Evolutionary conservation across 2,329 filamentous ascomycete genomes (phyloP), one percentile per base, ranked within the genome.

Genomic region (Diaporthe sp.): DNA sequence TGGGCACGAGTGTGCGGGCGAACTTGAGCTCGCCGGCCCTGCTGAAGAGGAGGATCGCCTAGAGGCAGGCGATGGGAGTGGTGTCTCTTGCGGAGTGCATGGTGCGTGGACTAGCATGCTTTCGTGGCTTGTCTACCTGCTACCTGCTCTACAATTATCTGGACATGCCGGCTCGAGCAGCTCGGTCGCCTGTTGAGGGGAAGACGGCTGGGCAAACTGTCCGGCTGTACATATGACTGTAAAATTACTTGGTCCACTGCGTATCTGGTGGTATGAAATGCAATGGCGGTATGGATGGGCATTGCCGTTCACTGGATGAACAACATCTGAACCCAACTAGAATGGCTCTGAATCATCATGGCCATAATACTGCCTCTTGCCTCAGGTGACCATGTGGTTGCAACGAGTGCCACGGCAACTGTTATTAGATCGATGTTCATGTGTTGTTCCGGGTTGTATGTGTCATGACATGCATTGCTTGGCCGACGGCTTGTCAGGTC

Each of bases 1-100:
- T 92, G 78, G 95, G 91, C 76, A 95, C 96, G 47, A 89, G 91
- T 38, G 90, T 94, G 35, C 90, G 97, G 85, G 93, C 94, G 45
- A 98, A 98, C 81, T 78, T 92, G 79, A 84, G 78, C 45, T 84
- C 86, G 77, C 80, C 82, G 13, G 82, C 78, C 64, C 75, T 78
- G 45, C 72, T 78, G 45, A 84, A 81, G 80, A 84, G 81, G 80
- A 85, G 77, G 78, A 74, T 76, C 58, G 71, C 47, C 52, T 75
- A 69, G 42, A 57, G 9, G 6, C 5, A 57, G 9, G 6, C 5
- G 22, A 3, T 13, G 28, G 28, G 19, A 42, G 0, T 40, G 54
- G 30, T 0, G n/a, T 30, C 3, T 47, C 52, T 13, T 10, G 38
- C 4, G 9, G 15, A 52, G 0, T 25, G 33, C 64, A 38, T 22